phyloP scores from a whole-genome alignment of 169 alveolate species.

The Besnoitia besnoiti region DNA sequence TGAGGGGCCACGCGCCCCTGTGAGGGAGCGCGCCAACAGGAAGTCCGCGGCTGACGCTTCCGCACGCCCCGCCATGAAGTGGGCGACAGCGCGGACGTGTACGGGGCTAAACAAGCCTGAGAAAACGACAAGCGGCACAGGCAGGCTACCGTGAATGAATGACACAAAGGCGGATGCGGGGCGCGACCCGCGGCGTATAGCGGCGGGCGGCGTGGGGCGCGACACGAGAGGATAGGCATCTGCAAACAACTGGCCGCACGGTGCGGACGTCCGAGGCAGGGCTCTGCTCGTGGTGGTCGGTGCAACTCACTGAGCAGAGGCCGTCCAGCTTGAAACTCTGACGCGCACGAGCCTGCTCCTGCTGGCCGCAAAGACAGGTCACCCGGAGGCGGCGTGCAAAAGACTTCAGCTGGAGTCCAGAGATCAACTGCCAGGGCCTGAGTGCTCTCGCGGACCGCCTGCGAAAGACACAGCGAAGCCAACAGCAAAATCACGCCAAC shows the following conservation, averaged over 20 bases:
- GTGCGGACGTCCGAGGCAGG: too few relatives aligned
- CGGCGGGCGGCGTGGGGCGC: too few relatives aligned
- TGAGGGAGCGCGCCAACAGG: not conserved
- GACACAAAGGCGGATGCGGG: too few relatives aligned
- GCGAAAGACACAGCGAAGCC: not conserved
- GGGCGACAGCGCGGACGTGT: conserved; percentile 10
- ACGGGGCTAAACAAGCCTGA: not conserved
- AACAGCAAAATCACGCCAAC: too few relatives aligned
- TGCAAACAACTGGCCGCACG: too few relatives aligned
- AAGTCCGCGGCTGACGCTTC: not conserved
- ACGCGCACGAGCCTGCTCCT: not conserved
- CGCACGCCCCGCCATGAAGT: not conserved
- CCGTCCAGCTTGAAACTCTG: not conserved
- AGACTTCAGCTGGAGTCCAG: not conserved
- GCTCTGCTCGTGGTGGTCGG: too few relatives aligned
- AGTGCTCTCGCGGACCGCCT: not conserved
- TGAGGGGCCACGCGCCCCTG: not conserved
- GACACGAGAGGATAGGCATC: too few relatives aligned
- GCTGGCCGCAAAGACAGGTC: not conserved
- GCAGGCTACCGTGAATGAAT: not conserved
- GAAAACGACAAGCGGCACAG: not conserved
- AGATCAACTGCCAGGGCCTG: not conserved
- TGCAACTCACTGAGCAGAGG: not conserved
- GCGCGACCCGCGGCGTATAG: too few relatives aligned
- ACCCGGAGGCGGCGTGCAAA: not conserved